Base-by-base conservation (phyloP, 306 rosid genomes). In the Cucurbita moschata region DNA sequence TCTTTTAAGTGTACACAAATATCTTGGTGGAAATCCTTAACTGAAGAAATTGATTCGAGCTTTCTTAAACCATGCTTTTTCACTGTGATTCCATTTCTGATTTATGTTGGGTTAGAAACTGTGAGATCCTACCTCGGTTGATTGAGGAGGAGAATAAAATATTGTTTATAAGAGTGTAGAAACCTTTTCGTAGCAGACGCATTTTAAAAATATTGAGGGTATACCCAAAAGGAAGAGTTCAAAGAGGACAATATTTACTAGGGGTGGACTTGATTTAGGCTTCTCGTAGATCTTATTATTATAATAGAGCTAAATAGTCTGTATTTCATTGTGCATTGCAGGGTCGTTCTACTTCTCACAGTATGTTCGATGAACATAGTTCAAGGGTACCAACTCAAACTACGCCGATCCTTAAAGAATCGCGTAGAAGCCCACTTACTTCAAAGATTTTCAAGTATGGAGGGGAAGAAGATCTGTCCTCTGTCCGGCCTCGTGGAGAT, bases 301-400 rank as follows among this genome's bases (percentile, higher is more conserved):
- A 10, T 19, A 19, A 19, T 39, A 65, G 53, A 16, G 16, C 37
- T 42, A 19, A 65, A 10, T 18, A 42, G 19, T 43, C 55, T 57
- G n/a, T 50, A 40, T 56, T 58, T n/a, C 58, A 49, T 19, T 15
- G 55, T 69, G 65, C 6, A 40, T 82, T 71, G 16, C 82, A 83
- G 88, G 42, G 19, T 56, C 59, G 16, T 13, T 46, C 21, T 8
- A 81, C 71, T 43, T 38, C 64, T 69, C 66, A 72, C n/a, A 64
- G 51, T 5, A 11, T 21, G 8, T 74, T 21, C 19, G 18, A 38
- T 37, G 77, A 60, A 51, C 52, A 60, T 63, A 67, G 50, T 72
- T 70, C 82, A 52, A 61, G 72, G 18, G 59, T 75, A 47, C 37
- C 8, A 23, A 57, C 39, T 75, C 65, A 9, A 61, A 64, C 38